Evolutionary conservation across 2,329 filamentous ascomycete species (phyloP), one percentile per base, ranked within the genome.

Genomic region (Venturia oleaginea): DNA sequence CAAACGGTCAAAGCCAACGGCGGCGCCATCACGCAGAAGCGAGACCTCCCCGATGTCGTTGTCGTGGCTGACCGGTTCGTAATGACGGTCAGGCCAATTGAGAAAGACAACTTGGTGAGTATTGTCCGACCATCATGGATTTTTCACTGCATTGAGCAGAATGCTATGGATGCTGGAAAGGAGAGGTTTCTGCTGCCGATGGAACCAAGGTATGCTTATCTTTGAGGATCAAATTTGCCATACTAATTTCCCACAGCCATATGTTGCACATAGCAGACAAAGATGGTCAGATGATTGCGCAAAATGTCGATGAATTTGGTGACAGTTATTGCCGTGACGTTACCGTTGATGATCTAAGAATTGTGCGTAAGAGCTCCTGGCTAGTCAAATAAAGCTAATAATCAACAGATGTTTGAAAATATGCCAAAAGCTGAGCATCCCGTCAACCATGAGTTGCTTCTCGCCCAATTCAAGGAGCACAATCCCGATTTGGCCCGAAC

Each of bases 121-220:
- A 87, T 99, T 61, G 81, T 97, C 65, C 85, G 85, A 27, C 89
- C 92, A 0, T 81, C 80, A 6, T 99, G 94, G 94, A 78, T 97
- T 2, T 79, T 90, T 34, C 92, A 97, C 73, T 94, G 91, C 70
- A 80, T 96, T 40, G 82, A 83, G 38, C 82, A 86, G 68, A 80
- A 78, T 55, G 81, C 86, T 67, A 71, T 75, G 51, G 84, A 87
- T 68, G 34, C 24, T 27, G 74, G 85, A 74, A 75, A 81, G 68
- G 63, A 79, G 1, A 82, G 81, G 3, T 80, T 83, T 4, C 82
- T 88, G 15, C 75, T 96, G 8, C 83, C 96, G 0, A 78, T 83
- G 4, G 86, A 89, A 67, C 80, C 83, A 24, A 76, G 78, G 75
- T 78, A 72, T 64, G 63, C n/a, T 59, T 22, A 30, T 55, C 24